Evolutionary conservation across 441 rosid species (phyloP).

Genomic region (Arabidopsis lyrata): DNA sequence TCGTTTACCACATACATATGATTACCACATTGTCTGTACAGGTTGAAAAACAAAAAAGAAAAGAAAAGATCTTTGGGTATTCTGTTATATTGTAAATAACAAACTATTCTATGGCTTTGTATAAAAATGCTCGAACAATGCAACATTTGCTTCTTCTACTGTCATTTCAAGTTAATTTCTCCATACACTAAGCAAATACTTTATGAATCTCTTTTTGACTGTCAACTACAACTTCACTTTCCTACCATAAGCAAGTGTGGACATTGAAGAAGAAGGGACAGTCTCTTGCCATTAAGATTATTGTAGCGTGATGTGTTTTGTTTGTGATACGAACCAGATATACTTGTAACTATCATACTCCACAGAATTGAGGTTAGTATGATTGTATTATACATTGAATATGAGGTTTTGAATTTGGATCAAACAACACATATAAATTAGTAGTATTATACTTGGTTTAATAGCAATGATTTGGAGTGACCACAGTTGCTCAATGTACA

Average conservation of each 20-base stretch:
- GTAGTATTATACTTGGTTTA: background rate
- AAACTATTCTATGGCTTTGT: constrained; percentile 4
- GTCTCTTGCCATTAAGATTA: background rate
- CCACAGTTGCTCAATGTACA: background rate
- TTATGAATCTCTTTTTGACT: background rate
- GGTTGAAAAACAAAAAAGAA: no score
- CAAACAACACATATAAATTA: background rate
- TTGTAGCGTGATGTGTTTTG: constrained; percentile 18
- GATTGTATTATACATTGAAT: background rate
- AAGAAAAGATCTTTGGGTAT: background rate
- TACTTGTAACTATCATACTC: background rate
- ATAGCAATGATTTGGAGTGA: constrained; percentile 10
- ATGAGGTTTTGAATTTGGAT: background rate
- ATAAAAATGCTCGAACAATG: constrained; percentile 10
- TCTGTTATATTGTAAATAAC: constrained; percentile 21
- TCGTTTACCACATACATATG: constrained; percentile 17
- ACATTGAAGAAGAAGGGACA: constrained; percentile 1
- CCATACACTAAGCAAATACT: background rate
- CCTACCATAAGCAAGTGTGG: background rate
- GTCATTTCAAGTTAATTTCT: background rate
- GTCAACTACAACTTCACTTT: background rate
- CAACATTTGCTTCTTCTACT: background rate
- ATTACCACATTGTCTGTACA: constrained; percentile 31
- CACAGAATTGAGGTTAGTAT: no score
- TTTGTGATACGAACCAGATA: constrained; percentile 16